Evolutionary conservation across 1,284 basidiomycete species (phyloP).

Genomic region (Bjerkandera adusta): DNA sequence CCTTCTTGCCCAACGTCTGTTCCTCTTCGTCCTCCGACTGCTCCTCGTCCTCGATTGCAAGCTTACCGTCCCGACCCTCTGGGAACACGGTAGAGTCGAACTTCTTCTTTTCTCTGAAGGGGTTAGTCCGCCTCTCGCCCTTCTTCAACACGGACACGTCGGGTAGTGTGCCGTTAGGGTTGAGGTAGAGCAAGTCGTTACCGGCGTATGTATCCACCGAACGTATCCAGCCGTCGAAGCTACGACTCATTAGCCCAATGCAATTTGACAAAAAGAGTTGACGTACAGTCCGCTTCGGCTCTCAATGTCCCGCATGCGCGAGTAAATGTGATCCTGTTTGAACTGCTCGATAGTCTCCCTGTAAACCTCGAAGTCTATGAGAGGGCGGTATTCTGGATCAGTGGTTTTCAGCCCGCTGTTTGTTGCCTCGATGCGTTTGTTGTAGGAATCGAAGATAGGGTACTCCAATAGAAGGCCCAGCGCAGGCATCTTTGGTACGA

Average conservation of each 20-base stretch:
- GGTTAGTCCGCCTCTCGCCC: constrained; percentile 54
- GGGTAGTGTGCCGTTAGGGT: constrained; percentile 70
- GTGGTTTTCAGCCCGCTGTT: constrained; percentile 57
- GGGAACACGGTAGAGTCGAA: constrained; percentile 63
- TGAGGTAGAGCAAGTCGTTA: constrained; percentile 67
- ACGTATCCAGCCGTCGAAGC: constrained; percentile 73
- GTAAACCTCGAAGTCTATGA: constrained; percentile 72
- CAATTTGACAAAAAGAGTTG: not conserved
- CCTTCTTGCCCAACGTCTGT: constrained; percentile 43
- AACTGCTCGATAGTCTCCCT: constrained; percentile 70
- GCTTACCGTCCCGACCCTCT: constrained; percentile 22
- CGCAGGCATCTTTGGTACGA: constrained; percentile 95
- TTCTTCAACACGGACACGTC: constrained; percentile 60
- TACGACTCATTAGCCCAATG: not conserved
- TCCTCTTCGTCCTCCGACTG: constrained; percentile 56
- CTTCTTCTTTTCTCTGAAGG: constrained; percentile 63
- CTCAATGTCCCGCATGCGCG: constrained; percentile 82
- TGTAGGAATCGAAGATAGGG: constrained; percentile 86
- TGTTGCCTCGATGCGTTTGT: constrained; percentile 54
- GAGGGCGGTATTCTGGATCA: constrained; percentile 57
- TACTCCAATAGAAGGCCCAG: constrained; percentile 94
- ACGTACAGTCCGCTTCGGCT: constrained; percentile 77
- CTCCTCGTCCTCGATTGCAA: constrained; percentile 35
- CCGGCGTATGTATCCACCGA: constrained; percentile 69
- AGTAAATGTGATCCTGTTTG: constrained; percentile 83